Conservation (phyloP, 2,329 filamentous ascomycete species). For the Neopestalotiopsis sp. region DNA sequence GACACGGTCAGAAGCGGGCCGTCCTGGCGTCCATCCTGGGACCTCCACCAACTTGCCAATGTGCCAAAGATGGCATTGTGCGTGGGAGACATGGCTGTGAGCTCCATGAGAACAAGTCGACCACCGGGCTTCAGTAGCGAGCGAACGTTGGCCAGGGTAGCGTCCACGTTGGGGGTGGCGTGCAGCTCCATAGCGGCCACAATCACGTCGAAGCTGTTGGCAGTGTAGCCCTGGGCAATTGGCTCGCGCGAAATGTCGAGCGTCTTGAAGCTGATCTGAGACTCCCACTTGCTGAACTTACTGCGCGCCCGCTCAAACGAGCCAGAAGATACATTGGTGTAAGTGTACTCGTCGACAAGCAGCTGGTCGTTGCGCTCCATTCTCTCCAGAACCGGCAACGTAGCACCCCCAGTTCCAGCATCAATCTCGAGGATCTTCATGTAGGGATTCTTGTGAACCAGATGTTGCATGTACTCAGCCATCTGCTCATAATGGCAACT, state of each 20-base stretch:
- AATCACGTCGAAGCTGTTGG: slow-evolving; percentile 20
- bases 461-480: slow-evolving; percentile 7
- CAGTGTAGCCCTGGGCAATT: slow-evolving; percentile 19
- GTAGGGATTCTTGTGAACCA: slow-evolving; percentile 10
- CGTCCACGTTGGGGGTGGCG: slow-evolving; percentile 25
- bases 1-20: slow-evolving; percentile 18
- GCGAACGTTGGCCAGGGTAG: slow-evolving; percentile 25
- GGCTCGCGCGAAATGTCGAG: slow-evolving; percentile 21
- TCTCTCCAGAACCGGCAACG: slow-evolving; percentile 10
- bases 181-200: slow-evolving; percentile 24
- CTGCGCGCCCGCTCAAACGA: slow-evolving; percentile 19
- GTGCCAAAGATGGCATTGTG: slow-evolving; percentile 15
- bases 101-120: slow-evolving; percentile 22
- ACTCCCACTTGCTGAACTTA: background rate
- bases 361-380: slow-evolving; percentile 19
- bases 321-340: slow-evolving; percentile 4
- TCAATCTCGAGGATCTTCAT: slow-evolving; percentile 26
- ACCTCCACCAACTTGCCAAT: slow-evolving; percentile 22
- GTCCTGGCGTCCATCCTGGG: slow-evolving; percentile 16
- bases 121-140: slow-evolving; percentile 29
- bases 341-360: slow-evolving; percentile 15
- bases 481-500: slow-evolving; percentile 13
- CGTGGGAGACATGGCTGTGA: slow-evolving; percentile 18
- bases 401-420: slow-evolving; percentile 30
- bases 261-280: slow-evolving; percentile 17